phyloP scores from a whole-genome alignment of 371 early-diverging fungal species.

The Vairimorpha ceranae region DNA sequence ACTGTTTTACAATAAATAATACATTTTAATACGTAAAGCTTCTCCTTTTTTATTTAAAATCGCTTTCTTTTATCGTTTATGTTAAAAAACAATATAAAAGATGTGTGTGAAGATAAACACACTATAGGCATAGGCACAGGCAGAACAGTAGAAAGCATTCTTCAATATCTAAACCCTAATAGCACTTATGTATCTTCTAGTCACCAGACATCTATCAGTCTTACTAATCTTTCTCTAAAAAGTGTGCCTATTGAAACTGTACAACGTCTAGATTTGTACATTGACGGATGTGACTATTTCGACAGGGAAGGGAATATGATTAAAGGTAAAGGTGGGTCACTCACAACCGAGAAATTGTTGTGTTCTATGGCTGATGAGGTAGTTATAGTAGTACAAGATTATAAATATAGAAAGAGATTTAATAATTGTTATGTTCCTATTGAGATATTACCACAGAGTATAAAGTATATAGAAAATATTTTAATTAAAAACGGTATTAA shows the following conservation, averaged over 20 bases:
- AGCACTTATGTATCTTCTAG: slow-evolving; percentile 32
- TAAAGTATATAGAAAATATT: slow-evolving; percentile 20
- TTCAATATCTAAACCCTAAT: neutral
- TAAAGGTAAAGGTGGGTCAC: slow-evolving; percentile 60
- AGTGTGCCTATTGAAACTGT: neutral
- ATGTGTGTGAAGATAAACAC: neutral
- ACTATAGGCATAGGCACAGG: slow-evolving; percentile 56
- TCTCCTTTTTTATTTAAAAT: too few species aligned
- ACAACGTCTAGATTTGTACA: slow-evolving; percentile 52
- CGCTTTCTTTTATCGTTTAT: too few species aligned
- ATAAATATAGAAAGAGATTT: slow-evolving; percentile 49
- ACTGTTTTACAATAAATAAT: too few species aligned
- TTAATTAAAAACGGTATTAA: slow-evolving; percentile 6
- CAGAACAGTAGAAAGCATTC: slow-evolving; percentile 40
- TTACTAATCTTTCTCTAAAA: neutral
- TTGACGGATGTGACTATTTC: slow-evolving; percentile 61
- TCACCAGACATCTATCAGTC: neutral
- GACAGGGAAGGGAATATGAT: slow-evolving; percentile 47
- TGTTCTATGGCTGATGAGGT: slow-evolving; percentile 28
- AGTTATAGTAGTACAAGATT: slow-evolving; percentile 51
- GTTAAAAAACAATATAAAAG: neutral
- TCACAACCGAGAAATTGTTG: slow-evolving; percentile 54
- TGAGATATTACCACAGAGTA: slow-evolving; percentile 44
- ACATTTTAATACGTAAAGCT: too few species aligned
- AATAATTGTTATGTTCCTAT: slow-evolving; percentile 51